phyloP scores from a whole-genome alignment of 2,329 filamentous ascomycete species.

The Alternaria triticina region DNA sequence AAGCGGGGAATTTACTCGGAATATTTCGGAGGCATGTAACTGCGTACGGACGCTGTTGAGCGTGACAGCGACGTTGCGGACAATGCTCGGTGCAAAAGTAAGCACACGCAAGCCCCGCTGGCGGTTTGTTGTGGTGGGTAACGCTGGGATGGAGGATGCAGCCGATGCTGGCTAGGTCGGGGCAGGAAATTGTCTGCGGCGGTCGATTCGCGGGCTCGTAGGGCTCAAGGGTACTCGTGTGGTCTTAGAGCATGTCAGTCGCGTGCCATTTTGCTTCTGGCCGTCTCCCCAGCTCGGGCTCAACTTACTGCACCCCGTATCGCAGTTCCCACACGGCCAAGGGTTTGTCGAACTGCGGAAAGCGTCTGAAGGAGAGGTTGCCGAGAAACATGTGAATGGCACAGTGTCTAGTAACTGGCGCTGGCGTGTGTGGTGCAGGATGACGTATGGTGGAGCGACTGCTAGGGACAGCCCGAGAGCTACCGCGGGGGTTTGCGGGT shows the following conservation, averaged over 20 bases:
- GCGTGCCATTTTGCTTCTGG: conserved; percentile 8
- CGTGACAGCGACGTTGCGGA: not conserved
- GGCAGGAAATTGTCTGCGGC: not conserved
- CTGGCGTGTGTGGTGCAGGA: conserved; percentile 25
- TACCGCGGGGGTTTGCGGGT: conserved; percentile 8
- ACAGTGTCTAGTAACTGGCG: conserved; percentile 20
- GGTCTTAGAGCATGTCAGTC: conserved; percentile 23
- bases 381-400: conserved; percentile 37
- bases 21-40: conserved; percentile 26
- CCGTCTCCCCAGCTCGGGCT: not conserved
- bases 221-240: conserved; percentile 13
- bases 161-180: not conserved
- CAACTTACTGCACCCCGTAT: conserved; percentile 24
- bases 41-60: conserved; percentile 6
- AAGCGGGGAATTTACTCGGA: conserved; percentile 34
- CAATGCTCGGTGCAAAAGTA: conserved; percentile 1
- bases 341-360: conserved; percentile 36
- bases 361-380: conserved; percentile 28
- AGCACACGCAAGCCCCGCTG: conserved; percentile 8
- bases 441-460: conserved; percentile 32
- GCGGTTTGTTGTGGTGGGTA: not conserved
- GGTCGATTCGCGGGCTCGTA: conserved; percentile 7
- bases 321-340: conserved; percentile 31
- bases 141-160: not conserved
- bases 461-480: conserved; percentile 10